phyloP scores from a whole-genome alignment of 345 rosid genomes.

The Cardamine chenopodiifolia region DNA sequence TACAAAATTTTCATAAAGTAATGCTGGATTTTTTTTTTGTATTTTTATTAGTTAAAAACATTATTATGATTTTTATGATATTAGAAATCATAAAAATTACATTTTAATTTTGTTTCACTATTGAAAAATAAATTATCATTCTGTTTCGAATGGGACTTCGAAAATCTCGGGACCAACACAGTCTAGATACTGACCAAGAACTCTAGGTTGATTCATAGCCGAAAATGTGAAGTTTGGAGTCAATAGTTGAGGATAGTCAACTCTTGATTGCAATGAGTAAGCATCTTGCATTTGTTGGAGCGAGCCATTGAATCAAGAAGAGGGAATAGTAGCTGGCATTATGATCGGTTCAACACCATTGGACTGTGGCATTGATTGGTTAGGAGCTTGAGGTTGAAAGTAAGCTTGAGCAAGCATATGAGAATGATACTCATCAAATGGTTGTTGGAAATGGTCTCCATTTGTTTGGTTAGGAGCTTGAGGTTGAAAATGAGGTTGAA shows the following conservation, averaged over 20 bases:
- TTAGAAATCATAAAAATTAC: background rate
- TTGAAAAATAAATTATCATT: background rate
- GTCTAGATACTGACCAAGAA: constrained; percentile 41
- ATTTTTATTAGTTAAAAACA: background rate
- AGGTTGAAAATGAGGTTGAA: constrained; percentile 12
- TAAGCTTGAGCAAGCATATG: background rate
- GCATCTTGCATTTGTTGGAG: constrained; percentile 50
- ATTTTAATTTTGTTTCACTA: background rate
- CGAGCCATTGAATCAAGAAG: constrained; percentile 50
- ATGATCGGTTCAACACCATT: constrained; percentile 50
- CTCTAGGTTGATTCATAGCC: constrained; percentile 56
- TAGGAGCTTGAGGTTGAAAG: background rate
- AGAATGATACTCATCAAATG: background rate
- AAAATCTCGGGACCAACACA: background rate
- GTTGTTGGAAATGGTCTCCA: background rate
- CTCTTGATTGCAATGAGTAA: constrained; percentile 55
- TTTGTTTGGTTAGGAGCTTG: constrained; percentile 12
- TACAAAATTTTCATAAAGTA: background rate
- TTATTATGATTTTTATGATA: background rate
- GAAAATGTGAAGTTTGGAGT: constrained; percentile 68
- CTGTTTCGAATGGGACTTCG: background rate
- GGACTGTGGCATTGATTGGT: constrained; percentile 40
- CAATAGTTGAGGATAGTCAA: constrained; percentile 62
- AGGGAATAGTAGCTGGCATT: constrained; percentile 40
- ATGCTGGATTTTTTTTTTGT: background rate